Base-by-base conservation (phyloP, 371 early-diverging fungal genomes). In the Chytridium lagenaria region DNA sequence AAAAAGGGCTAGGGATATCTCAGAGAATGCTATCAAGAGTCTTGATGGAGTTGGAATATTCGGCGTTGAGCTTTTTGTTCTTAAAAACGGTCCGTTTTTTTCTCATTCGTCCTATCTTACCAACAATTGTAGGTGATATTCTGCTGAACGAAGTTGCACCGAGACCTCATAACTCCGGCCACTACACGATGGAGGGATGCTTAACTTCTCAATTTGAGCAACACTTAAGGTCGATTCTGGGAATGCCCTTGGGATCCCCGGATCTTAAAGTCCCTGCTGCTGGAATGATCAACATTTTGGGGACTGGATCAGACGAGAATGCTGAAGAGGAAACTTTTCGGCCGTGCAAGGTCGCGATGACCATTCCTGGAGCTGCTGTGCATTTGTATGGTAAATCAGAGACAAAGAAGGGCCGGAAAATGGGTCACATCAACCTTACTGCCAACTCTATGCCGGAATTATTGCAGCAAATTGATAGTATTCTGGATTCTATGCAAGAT, bases 151-250 rank as follows among this genome's bases (percentile, higher is more conserved):
- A 98, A 80, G 93, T 98, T 74, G 98, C 98, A 1, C 98, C 98
- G 50, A 92, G 98, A 23, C 98, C 98, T 40, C 98, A 98, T 84
- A 98, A 98, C 85, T 96, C 97, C 28, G 98, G 98, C 67, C 98
- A 98, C 80, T 97, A 95, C 78, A 97, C 98, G 1, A 95, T 94
- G 72, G 98, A 98, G 77, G 97, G 97, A 0, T 97, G 97, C 80
- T 85, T 93, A 51, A 97, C 98, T 3, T 95, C 96, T 22, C 98
- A 98, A 81, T 98, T 90, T 74, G 98, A 98, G 77, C 94, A 98
- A 80, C 98, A 98, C 73, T 80, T 98, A 77, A 93, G 98, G n/a
- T 93, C 94, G 50, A 92, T 97, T 52, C 82, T 93, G 15, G 96
- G 94, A 66, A 80, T 95, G 73, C 96, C 98, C 1, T 87, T 98